phyloP scores from a whole-genome alignment of 192 early-diverging fungal genomes.

The Anaeromyces robustus region DNA sequence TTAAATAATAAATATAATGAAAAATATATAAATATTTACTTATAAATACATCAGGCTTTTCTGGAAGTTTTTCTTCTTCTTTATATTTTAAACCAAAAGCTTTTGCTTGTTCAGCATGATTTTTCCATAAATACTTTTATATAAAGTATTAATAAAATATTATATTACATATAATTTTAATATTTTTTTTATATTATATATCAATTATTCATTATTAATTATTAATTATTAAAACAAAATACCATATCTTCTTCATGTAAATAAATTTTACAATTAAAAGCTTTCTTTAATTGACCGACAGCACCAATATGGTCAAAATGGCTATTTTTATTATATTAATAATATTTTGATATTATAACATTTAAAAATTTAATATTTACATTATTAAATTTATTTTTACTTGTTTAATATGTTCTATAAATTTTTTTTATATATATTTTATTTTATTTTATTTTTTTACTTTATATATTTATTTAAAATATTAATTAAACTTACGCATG shows the following conservation, averaged over 20 bases:
- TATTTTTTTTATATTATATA: too few relatives aligned
- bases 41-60: not conserved
- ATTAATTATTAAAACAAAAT: not conserved
- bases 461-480: too few relatives aligned
- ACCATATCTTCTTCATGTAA: not conserved
- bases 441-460: too few relatives aligned
- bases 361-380: too few relatives aligned
- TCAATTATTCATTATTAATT: too few relatives aligned
- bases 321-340: not conserved
- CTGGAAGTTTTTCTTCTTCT: not conserved
- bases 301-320: not conserved
- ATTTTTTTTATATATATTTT: too few relatives aligned
- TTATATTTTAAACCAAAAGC: not conserved
- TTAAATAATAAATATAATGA: too few relatives aligned
- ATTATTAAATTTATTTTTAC: too few relatives aligned
- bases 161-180: too few relatives aligned
- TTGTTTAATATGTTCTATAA: too few relatives aligned
- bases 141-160: too few relatives aligned
- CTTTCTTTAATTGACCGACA: not conserved
- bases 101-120: not conserved
- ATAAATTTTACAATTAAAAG: not conserved
- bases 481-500: not conserved
- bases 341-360: too few relatives aligned
- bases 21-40: not conserved
- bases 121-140: not conserved